A percentile compares a stretch with the other conserved stretches of the same genome.
Evolutionary conservation across 2,329 filamentous ascomycete genomes (phyloP).

Genomic region (Colletotrichum trifolii): DNA sequence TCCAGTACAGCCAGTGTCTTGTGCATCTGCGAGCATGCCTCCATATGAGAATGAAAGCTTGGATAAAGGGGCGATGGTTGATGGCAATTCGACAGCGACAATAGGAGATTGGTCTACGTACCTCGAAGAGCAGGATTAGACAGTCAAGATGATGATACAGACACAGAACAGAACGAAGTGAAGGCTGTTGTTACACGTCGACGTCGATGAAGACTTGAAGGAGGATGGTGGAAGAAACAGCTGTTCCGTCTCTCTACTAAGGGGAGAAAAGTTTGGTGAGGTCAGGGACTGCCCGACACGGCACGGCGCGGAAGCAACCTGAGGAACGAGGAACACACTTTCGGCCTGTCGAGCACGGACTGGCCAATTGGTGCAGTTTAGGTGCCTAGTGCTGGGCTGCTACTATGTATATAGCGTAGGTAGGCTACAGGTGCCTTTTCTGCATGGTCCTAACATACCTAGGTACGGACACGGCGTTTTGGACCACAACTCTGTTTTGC

Average conservation of each 20-base stretch:
- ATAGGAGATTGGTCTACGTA: slow-evolving; percentile 24
- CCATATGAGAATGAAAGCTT: slow-evolving; percentile 16
- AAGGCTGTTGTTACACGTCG: slow-evolving; percentile 42
- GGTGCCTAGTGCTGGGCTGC: background rate
- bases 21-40: slow-evolving; percentile 1
- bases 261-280: slow-evolving; percentile 36
- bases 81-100: background rate
- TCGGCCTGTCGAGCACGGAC: background rate
- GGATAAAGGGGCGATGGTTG: background rate
- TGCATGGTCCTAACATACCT: no score
- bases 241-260: background rate
- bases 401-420: background rate
- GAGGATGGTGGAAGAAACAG: slow-evolving; percentile 22
- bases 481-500: slow-evolving; percentile 5
- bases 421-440: no score
- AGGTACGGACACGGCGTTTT: background rate
- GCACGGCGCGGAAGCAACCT: slow-evolving; percentile 22
- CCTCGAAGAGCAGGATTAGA: slow-evolving; percentile 35
- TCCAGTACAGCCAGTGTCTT: no score
- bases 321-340: slow-evolving; percentile 31
- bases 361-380: background rate
- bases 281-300: slow-evolving; percentile 24
- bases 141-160: slow-evolving; percentile 21
- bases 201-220: slow-evolving; percentile 15
- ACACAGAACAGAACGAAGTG: slow-evolving; percentile 51